phyloP scores from a whole-genome alignment of 352 stramenopile genomes.

The Phytophthora podocarpi region DNA sequence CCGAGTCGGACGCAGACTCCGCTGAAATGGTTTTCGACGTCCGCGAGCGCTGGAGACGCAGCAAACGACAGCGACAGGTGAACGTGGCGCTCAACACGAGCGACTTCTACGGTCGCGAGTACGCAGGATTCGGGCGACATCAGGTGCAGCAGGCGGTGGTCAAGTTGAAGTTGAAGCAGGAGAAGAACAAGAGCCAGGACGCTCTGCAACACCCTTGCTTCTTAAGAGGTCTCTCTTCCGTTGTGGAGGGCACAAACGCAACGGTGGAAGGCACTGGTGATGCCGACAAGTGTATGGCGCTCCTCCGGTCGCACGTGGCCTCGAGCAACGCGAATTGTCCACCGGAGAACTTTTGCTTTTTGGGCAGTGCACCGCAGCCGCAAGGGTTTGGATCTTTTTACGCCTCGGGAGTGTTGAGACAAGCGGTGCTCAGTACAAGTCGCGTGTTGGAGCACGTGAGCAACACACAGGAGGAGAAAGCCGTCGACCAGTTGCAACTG shows the following conservation, averaged over 20 bases:
- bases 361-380: conserved; percentile 52
- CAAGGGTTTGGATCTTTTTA: conserved; percentile 53
- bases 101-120: conserved; percentile 70
- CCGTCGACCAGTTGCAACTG: conserved; percentile 38
- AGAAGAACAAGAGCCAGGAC: conserved; percentile 4
- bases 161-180: conserved; percentile 39
- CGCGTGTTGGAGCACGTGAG: conserved; percentile 37
- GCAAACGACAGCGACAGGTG: conserved; percentile 60
- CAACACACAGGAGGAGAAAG: conserved; percentile 10
- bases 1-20: conserved; percentile 33
- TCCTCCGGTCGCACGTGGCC: conserved; percentile 49
- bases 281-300: conserved; percentile 48
- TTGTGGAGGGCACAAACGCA: conserved; percentile 26
- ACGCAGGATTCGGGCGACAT: conserved; percentile 44
- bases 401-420: conserved; percentile 44
- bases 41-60: conserved; percentile 68
- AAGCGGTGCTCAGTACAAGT: conserved; percentile 31
- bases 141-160: conserved; percentile 33
- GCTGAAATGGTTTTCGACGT: conserved; percentile 66
- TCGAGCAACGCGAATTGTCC: conserved; percentile 61
- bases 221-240: conserved; percentile 27
- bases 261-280: conserved; percentile 45
- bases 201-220: conserved; percentile 57
- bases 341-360: conserved; percentile 51
- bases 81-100: conserved; percentile 64